Evolutionary conservation across 140 eudicot genomes (phyloP), one percentile per base, ranked within the genome.

Genomic region (Oenanthe javanica): DNA sequence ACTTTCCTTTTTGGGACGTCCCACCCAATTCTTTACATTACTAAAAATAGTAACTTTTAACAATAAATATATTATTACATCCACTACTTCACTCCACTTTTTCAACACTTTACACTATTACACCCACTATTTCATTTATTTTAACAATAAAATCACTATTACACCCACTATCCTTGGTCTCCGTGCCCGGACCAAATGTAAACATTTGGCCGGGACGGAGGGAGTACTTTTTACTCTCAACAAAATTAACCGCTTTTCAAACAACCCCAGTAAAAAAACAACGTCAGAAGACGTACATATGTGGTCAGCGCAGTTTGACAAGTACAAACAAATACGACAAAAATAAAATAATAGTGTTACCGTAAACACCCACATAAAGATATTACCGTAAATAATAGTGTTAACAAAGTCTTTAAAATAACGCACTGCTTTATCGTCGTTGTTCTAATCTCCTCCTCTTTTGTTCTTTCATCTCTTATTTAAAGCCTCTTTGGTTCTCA

Each of bases 221-320:
- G n/a, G n/a, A n/a, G n/a, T n/a, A n/a, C 61, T 36, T 69, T 36
- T 70, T 77, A 52, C 42, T 48, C 42, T 16, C 84, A 83, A 82
- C 88, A 86, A 82, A 79, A 75, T 82, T 86, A 86, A 82, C 86
- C 74, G 81, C 8, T 85, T 79, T 25, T 52, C 7, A 79, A 79
- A 82, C 77, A 76, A 82, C 76, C 73, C 64, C 73, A 66, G 16
- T 4, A 43, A 36, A n/a, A 27, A 76, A 46, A 15, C 23, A 45
- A 27, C 38, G 46, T 8, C 52, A 23, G 63, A 71, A 71, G 84
- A 86, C 84, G 81, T 61, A 31, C 31, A 31, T 31, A 31, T 31
- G 31, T 84, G 86, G 91, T 85, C 91, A 88, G 63, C 85, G 71
- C 16, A 51, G 79, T 84, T 85, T 87, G 91, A 87, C 91, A 71